Evolutionary conservation across 345 rosid species (phyloP).

Genomic region (Rhodamnia argentea): DNA sequence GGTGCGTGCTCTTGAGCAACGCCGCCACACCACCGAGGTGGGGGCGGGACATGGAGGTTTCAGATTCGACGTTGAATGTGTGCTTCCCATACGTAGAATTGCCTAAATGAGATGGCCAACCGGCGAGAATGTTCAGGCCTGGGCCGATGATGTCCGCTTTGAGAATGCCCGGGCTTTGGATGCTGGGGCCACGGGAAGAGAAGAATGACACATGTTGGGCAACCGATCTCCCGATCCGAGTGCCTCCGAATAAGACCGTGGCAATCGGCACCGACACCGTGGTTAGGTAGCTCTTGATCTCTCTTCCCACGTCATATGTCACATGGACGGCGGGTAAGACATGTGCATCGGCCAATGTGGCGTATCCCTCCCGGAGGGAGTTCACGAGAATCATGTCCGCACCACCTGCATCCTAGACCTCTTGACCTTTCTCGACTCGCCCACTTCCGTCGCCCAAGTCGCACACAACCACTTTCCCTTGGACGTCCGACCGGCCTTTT

Average conservation of each 20-base stretch:
- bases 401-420: slow-evolving; percentile 23
- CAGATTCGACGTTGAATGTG: slow-evolving; percentile 23
- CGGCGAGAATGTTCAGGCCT: slow-evolving; percentile 18
- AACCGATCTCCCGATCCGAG: slow-evolving; percentile 7
- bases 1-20: slow-evolving; percentile 26
- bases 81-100: neutral
- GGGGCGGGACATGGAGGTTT: slow-evolving; percentile 49
- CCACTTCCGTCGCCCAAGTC: slow-evolving; percentile 19
- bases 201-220: slow-evolving; percentile 29
- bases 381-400: slow-evolving; percentile 18
- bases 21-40: slow-evolving; percentile 37
- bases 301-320: slow-evolving; percentile 9
- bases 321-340: slow-evolving; percentile 13
- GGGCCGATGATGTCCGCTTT: slow-evolving; percentile 11
- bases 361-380: slow-evolving; percentile 10
- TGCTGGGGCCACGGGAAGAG: slow-evolving; percentile 43
- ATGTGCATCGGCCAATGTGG: slow-evolving; percentile 13
- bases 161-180: slow-evolving; percentile 25
- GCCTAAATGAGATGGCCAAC: slow-evolving; percentile 16
- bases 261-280: slow-evolving; percentile 9
- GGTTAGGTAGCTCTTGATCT: slow-evolving; percentile 17
- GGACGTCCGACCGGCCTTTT: slow-evolving; percentile 3
- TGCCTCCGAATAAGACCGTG: slow-evolving; percentile 10
- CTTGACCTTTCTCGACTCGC: slow-evolving; percentile 19
- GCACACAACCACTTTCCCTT: slow-evolving; percentile 27